Percentiles rank a stretch among this genome's conserved stretches.
These are phyloP conservation scores for Phytophthora pinifolia DNA, from an alignment of 352 stramenopile species.

Conservation along the genomic window DNA sequence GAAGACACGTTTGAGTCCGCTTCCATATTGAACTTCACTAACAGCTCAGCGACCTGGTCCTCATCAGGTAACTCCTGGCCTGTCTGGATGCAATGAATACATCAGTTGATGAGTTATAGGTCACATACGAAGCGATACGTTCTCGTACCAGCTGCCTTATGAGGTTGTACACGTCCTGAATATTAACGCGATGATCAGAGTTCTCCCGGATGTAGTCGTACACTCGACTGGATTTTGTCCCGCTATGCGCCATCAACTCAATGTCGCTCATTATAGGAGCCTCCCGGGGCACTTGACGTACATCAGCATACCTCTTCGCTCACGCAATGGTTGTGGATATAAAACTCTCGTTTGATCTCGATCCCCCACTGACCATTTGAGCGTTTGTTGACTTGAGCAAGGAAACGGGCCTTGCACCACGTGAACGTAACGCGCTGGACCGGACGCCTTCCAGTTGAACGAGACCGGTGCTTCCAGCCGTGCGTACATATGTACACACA, in stretches of 20 bases:
- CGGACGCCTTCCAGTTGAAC: constrained; percentile 1
- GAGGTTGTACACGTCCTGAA: constrained; percentile 12
- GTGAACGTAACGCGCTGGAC: not conserved
- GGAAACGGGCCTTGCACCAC: not conserved
- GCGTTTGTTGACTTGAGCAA: not conserved
- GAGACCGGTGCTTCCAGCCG: not conserved
- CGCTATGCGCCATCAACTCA: constrained; percentile 4
- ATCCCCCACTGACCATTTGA: not conserved
- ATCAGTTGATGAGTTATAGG: too few relatives aligned
- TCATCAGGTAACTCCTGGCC: not conserved
- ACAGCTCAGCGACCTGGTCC: constrained; percentile 8
- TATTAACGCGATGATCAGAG: not conserved
- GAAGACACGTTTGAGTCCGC: not conserved
- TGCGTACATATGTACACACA: constrained; percentile 14
- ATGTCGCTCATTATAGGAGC: constrained; percentile 2
- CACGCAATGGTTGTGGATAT: not conserved
- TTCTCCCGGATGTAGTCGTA: constrained; percentile 10
- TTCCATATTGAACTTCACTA: constrained; percentile 5
- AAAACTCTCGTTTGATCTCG: not conserved
- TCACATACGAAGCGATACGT: too few relatives aligned
- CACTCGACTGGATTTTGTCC: constrained; percentile 24
- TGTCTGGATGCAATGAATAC: not conserved
- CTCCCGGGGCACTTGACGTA: not conserved
- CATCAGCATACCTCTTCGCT: not conserved
- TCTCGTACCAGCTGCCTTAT: constrained; percentile 5